phyloP scores from a whole-genome alignment of 192 early-diverging fungal species.

The Backusella mclennaniae region DNA sequence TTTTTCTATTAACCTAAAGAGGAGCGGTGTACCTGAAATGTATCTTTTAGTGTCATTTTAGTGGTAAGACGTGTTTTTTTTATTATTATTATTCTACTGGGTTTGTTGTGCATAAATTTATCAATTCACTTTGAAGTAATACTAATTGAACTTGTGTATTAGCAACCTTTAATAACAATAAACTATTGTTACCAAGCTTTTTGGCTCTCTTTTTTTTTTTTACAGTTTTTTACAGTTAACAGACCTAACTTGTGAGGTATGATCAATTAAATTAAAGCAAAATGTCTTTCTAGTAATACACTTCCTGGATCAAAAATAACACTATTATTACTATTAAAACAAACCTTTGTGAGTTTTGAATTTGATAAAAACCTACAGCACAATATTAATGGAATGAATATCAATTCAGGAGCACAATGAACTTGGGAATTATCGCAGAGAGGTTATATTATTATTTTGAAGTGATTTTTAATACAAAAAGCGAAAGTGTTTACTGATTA shows the following conservation, averaged over 20 bases:
- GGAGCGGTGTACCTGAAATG: background rate
- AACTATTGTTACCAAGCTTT: background rate
- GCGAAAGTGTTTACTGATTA: background rate
- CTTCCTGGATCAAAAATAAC: background rate
- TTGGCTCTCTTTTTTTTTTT: too few relatives aligned
- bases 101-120: background rate
- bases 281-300: background rate
- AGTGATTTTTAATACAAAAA: background rate
- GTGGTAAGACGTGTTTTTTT: background rate
- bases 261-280: background rate
- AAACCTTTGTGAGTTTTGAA: background rate
- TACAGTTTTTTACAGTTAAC: background rate
- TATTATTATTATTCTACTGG: too few relatives aligned
- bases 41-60: background rate
- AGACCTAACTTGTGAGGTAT: background rate
- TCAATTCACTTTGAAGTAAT: background rate
- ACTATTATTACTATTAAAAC: background rate
- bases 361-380: background rate
- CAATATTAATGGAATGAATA: background rate
- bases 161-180: background rate
- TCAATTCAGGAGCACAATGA: background rate
- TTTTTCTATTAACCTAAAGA: background rate
- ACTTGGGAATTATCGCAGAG: background rate
- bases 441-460: background rate
- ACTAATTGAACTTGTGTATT: background rate